Evolutionary conservation across 306 rosid genomes (phyloP).

Genomic region (Erythrophleum fordii): DNA sequence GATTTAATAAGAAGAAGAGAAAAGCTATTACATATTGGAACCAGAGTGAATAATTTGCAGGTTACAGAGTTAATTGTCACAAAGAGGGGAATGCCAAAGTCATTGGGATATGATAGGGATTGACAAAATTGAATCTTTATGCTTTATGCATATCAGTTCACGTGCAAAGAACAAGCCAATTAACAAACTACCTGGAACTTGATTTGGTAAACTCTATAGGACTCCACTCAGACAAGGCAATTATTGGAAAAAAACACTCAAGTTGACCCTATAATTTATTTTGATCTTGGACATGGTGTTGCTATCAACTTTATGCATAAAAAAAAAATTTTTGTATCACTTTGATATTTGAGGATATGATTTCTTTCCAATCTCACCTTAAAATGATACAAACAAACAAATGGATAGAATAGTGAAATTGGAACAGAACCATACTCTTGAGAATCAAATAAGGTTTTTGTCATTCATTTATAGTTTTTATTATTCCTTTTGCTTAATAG

Average conservation of each 20-base stretch:
- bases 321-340: too few species aligned
- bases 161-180: conserved; percentile 51
- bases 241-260: not conserved
- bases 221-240: conserved; percentile 23
- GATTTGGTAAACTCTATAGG: conserved; percentile 44
- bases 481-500: not conserved
- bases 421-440: not conserved
- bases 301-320: too few species aligned
- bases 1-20: not conserved
- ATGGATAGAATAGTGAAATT: not conserved
- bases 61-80: not conserved
- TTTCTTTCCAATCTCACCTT: too few species aligned
- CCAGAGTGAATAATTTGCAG: not conserved
- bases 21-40: not conserved
- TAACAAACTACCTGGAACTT: conserved; percentile 46
- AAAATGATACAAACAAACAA: too few species aligned
- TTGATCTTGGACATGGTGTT: not conserved
- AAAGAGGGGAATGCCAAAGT: too few species aligned
- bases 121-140: conserved; percentile 42
- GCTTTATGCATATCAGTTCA: conserved; percentile 46
- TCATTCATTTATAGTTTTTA: not conserved
- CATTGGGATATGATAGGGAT: too few species aligned
- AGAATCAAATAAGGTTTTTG: not conserved
- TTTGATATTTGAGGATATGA: too few species aligned
- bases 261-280: not conserved